Base-by-base conservation (phyloP, 768 basidiomycete species). In the Mrakia blollopis region DNA sequence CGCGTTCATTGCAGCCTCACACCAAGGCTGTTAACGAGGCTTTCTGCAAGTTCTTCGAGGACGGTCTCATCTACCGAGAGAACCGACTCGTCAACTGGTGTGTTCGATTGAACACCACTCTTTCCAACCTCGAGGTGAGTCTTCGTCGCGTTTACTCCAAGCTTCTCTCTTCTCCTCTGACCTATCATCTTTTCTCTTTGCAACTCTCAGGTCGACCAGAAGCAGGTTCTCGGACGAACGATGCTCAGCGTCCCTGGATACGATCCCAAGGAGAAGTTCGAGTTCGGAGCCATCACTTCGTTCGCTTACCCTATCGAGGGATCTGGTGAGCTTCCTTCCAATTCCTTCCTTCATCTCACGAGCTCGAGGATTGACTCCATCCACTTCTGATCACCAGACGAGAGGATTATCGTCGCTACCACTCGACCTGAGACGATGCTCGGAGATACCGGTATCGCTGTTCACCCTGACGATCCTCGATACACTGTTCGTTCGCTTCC, bases 41-140 rank as follows among this genome's bases (percentile, higher is more conserved):
- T 5, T 99, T 99, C 85, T 95, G 93, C 83, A 87, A 87, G 47
- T 85, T 99, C 44, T 91, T 94, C 80, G 95, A 98, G 82, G 92
- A 93, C 47, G 94, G 95, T 1, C 88, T 92, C 79, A 83, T 99
- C 65, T 98, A 98, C 84, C 92, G 97, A 37, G 95, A 94, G 3
- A 98, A 98, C 81, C 90, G 96, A 32, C 88, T 99, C 62, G 96
- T 98, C 78, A 97, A 98, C 81, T 98, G 97, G 96, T 99, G 97
- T 85, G 92, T 94, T 67, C 88, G 89, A 83, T 86, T 99, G 78
- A 97, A 98, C 83, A 99, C 97, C 0, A 96, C 96, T 0, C 86
- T 99, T 2, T 98, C 96, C n/a, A 98, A 98, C 84, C 87, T 99
- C 72, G 97, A 98, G 88, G 92, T 91, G 62, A 73, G 85, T 78